Base-by-base conservation (phyloP, 1,284 basidiomycete genomes). In the Tilletia indica region DNA sequence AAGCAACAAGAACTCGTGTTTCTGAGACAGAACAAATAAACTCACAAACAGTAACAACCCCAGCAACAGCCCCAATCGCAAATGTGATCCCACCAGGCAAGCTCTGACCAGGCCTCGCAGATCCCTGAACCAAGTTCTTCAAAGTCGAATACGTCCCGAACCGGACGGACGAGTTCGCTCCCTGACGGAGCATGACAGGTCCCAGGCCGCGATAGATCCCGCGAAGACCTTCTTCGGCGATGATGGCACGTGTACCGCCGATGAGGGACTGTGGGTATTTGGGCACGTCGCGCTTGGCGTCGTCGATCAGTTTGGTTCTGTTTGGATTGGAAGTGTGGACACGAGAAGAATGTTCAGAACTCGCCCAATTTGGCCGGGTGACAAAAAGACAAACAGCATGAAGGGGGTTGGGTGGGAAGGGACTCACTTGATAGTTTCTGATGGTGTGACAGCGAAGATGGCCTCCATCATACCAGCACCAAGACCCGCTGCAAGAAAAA, bases 131-230 rank as follows among this genome's bases (percentile, higher is more conserved):
- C 76, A 94, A 78, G 54, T 85, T 84, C 86, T 97, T 97, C 75
- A 98, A 87, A 0, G 93, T 94, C 6, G 92, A 90, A 85, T 97
- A 97, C 0, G 93, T 94, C 66, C 94, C 95, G 86, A 98, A 98
- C n/a, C 96, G 89, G 45, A 99, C 90, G 14, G 95, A 94, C 9
- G 94, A 97, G 85, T 98, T 98, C 48, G 94, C 94, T 25, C 94
- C 94, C 89, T 99, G 96, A 51, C 95, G 90, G 89, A 97, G 92
- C 90, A 97, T 93, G 68, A 98, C 95, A 3, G 97, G 94, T 80
- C 95, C 93, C 0, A 98, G 86, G 16, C 97, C 97, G 69, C 95
- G 87, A 84, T 99, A 99, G 49, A 99, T 89, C 0, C 95, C 88
- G 3, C 83, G 76, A 58, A 87, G 80, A 0, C 94, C 96, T 85